Conservation (phyloP, 1,284 basidiomycete genomes). For the Hemileia vastatrix region DNA sequence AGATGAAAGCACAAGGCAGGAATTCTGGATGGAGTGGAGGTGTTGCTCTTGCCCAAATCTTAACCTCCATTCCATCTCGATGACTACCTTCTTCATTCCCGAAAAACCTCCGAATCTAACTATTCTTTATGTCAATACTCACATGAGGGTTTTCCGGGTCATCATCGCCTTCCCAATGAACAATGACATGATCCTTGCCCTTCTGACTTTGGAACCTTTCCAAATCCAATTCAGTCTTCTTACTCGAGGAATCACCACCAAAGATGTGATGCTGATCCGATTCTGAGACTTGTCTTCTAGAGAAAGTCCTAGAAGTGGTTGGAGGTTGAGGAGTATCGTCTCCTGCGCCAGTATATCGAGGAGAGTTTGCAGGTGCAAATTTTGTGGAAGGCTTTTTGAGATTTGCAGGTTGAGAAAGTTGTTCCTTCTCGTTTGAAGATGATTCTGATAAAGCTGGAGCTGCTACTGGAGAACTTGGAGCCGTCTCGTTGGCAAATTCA, state of each 20-base stretch:
- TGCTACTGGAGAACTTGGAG: not conserved
- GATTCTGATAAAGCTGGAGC: not conserved
- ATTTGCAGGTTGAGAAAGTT: not conserved
- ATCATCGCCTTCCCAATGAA: too few relatives aligned
- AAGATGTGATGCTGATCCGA: constrained; percentile 28
- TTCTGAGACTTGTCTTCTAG: constrained; percentile 26
- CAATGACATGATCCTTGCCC: constrained; percentile 34
- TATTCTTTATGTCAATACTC: too few relatives aligned
- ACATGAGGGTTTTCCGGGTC: too few relatives aligned
- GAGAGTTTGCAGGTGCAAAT: not conserved
- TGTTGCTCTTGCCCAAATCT: too few relatives aligned
- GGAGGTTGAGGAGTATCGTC: not conserved
- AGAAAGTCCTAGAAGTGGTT: constrained; percentile 27
- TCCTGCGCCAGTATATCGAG: not conserved
- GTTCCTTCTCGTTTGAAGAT: not conserved
- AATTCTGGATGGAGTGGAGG: too few relatives aligned
- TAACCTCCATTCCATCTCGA: too few relatives aligned
- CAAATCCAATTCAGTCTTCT: constrained; percentile 27
- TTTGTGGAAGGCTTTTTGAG: not conserved
- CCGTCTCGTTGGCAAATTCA: not conserved
- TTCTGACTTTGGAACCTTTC: constrained; percentile 33
- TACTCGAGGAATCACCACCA: constrained; percentile 31
- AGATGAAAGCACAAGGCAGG: too few relatives aligned
- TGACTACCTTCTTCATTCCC: too few relatives aligned
- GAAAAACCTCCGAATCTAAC: too few relatives aligned